Conservation (phyloP, 345 rosid genomes). For the Bretschneidera sinensis region DNA sequence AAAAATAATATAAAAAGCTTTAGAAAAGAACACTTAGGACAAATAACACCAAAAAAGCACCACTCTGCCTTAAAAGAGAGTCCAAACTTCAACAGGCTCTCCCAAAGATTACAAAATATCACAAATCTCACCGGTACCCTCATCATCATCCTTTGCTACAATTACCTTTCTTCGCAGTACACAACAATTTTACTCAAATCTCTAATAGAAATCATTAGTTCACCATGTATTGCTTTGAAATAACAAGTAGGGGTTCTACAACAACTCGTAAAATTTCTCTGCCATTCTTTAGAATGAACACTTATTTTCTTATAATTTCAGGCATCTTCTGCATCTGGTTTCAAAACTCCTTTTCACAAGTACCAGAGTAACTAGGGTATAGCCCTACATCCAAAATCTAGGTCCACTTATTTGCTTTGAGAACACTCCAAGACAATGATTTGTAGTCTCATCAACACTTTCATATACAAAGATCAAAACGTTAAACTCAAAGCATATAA, state of each 20-base stretch:
- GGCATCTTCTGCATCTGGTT: background rate
- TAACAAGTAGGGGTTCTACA: background rate
- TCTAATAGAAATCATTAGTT: background rate
- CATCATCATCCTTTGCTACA: background rate
- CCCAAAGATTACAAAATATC: background rate
- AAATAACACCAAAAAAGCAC: background rate
- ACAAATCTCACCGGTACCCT: background rate
- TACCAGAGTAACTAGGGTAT: background rate
- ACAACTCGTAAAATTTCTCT: background rate
- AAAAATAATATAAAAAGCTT: conserved; percentile 21
- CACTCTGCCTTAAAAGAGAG: background rate
- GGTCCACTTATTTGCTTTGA: background rate
- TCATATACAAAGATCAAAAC: no score
- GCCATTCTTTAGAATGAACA: background rate
- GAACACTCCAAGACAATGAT: background rate
- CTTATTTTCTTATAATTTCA: background rate
- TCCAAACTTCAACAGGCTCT: background rate
- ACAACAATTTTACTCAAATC: background rate
- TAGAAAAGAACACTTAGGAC: conserved; percentile 4
- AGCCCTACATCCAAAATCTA: background rate
- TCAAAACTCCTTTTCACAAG: background rate
- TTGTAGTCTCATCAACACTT: no score
- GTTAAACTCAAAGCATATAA: no score
- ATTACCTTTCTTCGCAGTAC: background rate
- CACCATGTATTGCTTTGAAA: background rate